Conservation (phyloP, 2,329 filamentous ascomycete species). For the Verticillium albo-atrum region DNA sequence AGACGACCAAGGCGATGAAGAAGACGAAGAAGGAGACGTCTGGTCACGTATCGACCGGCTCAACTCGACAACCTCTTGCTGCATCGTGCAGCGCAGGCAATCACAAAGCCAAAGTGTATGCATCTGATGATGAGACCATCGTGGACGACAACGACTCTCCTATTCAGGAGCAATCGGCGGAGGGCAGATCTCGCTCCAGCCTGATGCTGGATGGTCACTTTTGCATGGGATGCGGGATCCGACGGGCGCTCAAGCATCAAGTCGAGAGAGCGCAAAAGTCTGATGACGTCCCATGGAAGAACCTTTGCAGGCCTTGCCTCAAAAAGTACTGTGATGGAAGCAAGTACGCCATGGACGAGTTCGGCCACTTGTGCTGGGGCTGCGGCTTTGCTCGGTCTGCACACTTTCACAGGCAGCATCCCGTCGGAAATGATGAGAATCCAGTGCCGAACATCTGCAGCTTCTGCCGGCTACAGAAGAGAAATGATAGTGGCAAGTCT, state of each 20-base stretch:
- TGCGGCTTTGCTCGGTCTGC: conserved; percentile 30
- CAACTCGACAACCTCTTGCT: background rate
- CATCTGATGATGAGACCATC: background rate
- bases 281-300: conserved; percentile 10
- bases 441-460: conserved; percentile 28
- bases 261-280: conserved; percentile 3
- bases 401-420: conserved; percentile 28
- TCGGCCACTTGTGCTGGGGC: conserved; percentile 23
- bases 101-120: background rate
- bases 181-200: conserved; percentile 5
- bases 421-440: conserved; percentile 16
- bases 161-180: conserved; percentile 2
- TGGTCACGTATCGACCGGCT: background rate
- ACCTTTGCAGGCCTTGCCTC: conserved; percentile 10
- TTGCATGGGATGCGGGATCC: conserved; percentile 12
- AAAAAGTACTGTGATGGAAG: conserved; percentile 3
- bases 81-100: background rate
- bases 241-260: conserved; percentile 9
- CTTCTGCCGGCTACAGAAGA: conserved; percentile 21
- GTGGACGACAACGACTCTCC: background rate
- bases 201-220: conserved; percentile 11
- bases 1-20: background rate
- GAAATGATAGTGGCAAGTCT: background rate
- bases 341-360: background rate
- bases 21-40: background rate